Conservation (phyloP, 495 filamentous ascomycete genomes). For the Aspergillus heteromorphus region DNA sequence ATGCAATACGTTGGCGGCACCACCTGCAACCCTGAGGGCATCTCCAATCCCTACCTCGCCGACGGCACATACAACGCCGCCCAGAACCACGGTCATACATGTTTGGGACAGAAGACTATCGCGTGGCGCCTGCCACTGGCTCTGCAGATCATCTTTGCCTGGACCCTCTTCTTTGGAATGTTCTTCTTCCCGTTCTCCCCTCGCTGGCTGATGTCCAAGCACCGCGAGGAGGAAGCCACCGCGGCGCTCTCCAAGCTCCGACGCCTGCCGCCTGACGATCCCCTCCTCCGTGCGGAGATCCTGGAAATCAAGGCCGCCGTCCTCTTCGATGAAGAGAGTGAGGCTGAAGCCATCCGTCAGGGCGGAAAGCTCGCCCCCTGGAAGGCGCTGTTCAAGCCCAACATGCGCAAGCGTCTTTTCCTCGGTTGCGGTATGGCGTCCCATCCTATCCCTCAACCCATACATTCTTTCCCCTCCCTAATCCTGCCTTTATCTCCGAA, state of each 20-base stretch:
- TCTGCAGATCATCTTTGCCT: conserved; percentile 50
- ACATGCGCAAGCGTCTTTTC: conserved; percentile 61
- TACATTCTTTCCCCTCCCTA: too few species aligned
- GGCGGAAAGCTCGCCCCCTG: conserved; percentile 52
- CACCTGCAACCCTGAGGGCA: conserved; percentile 44
- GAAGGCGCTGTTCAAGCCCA: conserved; percentile 46
- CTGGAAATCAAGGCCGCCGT: conserved; percentile 58
- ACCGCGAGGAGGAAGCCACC: conserved; percentile 65
- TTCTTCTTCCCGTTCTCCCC: conserved; percentile 74
- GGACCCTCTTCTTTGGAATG: conserved; percentile 58
- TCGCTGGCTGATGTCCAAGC: conserved; percentile 71
- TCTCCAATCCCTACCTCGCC: conserved; percentile 23
- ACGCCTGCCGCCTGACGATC: conserved; percentile 58
- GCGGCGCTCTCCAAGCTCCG: conserved; percentile 27
- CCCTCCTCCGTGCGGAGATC: conserved; percentile 59
- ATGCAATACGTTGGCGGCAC: conserved; percentile 57
- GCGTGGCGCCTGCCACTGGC: conserved; percentile 42
- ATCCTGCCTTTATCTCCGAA: too few species aligned
- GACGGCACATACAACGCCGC: conserved; percentile 25
- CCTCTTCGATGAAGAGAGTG: conserved; percentile 54
- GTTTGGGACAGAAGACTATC: conserved; percentile 37
- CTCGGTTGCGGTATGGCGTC: conserved; percentile 38
- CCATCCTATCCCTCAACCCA: not conserved
- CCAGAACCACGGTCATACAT: conserved; percentile 65
- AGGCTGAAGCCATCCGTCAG: conserved; percentile 13